Evolutionary conservation across 129 eudicot genomes (phyloP).

Genomic region (Silybum marianum): DNA sequence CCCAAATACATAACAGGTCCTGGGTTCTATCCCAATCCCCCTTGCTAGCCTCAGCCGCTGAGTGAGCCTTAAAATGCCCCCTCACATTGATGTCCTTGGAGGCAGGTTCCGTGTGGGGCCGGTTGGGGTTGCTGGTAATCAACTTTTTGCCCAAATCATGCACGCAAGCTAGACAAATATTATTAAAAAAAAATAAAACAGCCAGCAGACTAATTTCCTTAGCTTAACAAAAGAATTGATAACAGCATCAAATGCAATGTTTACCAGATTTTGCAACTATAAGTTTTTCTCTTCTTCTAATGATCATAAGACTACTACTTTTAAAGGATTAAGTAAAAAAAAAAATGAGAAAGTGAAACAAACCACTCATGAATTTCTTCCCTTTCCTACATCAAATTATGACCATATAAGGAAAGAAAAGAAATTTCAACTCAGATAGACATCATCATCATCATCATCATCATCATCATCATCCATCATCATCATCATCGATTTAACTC

Average conservation of each 20-base stretch:
- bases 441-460: too few species aligned
- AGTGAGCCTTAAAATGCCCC: too few species aligned
- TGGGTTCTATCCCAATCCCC: too few species aligned
- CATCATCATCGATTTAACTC: too few species aligned
- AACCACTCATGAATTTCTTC: constrained; percentile 22
- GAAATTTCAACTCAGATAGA: constrained; percentile 13
- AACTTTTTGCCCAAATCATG: too few species aligned
- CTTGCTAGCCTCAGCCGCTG: too few species aligned
- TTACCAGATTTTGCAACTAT: constrained; percentile 24
- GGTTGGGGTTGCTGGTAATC: too few species aligned
- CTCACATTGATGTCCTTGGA: too few species aligned
- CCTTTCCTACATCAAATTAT: constrained; percentile 32
- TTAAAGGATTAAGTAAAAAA: background rate
- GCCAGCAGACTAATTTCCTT: constrained; percentile 11
- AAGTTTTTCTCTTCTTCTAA: constrained; percentile 27
- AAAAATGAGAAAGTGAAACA: constrained; percentile 2
- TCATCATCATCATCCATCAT: too few species aligned
- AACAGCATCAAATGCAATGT: constrained; percentile 16
- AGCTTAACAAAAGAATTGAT: constrained; percentile 27
- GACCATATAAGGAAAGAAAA: constrained; percentile 25
- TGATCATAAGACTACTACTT: constrained; percentile 24
- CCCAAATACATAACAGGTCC: too few species aligned
- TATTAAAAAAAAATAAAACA: background rate
- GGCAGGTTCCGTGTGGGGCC: too few species aligned
- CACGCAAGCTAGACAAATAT: too few species aligned